Evolutionary conservation across 345 rosid species (phyloP).

Genomic region (Gossypium raimondii): DNA sequence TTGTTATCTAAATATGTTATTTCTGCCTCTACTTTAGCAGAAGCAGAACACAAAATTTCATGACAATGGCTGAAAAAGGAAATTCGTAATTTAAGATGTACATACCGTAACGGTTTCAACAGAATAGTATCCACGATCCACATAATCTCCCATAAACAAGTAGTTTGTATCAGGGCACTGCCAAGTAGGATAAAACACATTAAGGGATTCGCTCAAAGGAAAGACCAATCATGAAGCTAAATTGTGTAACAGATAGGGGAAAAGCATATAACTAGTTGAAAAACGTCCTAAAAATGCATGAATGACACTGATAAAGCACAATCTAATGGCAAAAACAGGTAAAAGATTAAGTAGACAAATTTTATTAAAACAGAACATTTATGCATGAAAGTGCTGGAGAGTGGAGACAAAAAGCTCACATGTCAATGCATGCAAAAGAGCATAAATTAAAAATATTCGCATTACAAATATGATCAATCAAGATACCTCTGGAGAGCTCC

Average conservation of each 20-base stretch:
- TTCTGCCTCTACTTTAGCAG: conserved; percentile 2
- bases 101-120: conserved; percentile 92
- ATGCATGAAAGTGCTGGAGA: background rate
- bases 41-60: background rate
- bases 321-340: background rate
- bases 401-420: background rate
- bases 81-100: background rate
- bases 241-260: background rate
- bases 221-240: background rate
- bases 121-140: conserved; percentile 96
- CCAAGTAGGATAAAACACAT: conserved; percentile 17
- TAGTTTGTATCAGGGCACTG: conserved; percentile 99
- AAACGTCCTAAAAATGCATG: background rate
- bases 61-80: background rate
- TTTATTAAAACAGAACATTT: conserved; percentile 3
- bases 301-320: background rate
- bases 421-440: background rate
- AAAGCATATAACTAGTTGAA: background rate
- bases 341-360: background rate
- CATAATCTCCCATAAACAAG: conserved; percentile 98
- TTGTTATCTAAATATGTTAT: background rate
- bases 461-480: conserved; percentile 3
- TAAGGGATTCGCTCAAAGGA: background rate
- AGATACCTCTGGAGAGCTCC: background rate
- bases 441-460: background rate